A percentile compares a stretch with the other conserved stretches of the same genome.
These are phyloP conservation scores for Candida sonorensis DNA, from an alignment of 805 yeast species.

Conservation along the genomic window DNA sequence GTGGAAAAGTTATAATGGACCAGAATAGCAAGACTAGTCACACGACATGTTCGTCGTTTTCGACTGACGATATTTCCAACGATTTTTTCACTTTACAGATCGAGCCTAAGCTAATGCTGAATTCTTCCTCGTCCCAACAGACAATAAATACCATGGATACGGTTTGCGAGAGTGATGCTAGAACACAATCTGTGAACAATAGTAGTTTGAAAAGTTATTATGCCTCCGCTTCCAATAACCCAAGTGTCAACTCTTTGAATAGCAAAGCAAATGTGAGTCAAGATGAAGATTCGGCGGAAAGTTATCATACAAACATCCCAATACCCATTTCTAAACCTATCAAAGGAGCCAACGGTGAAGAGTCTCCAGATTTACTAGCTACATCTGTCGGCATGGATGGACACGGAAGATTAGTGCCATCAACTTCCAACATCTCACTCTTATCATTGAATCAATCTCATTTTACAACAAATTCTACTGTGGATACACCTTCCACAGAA, in stretches of 20 bases:
- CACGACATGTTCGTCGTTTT: no score
- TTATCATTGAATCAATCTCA: conserved; percentile 26
- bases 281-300: conserved; percentile 5
- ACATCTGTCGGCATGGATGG: conserved; percentile 29
- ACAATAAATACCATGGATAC: background rate
- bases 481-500: conserved; percentile 4
- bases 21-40: no score
- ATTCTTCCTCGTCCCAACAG: background rate
- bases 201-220: no score
- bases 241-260: conserved; percentile 11
- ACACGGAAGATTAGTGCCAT: conserved; percentile 27
- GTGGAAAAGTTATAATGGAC: no score
- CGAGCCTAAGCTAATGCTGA: background rate
- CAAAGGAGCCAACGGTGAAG: conserved; percentile 8
- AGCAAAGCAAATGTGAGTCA: no score
- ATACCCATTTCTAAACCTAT: no score
- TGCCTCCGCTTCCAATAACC: conserved; percentile 2
- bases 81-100: background rate
- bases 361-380: conserved; percentile 28
- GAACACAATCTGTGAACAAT: no score
- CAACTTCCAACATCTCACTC: conserved; percentile 30
- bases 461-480: conserved; percentile 1
- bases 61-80: background rate
- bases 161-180: no score
- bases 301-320: no score